Evolutionary conservation across 2,329 filamentous ascomycete genomes (phyloP).

Genomic region (Colletotrichum destructivum): DNA sequence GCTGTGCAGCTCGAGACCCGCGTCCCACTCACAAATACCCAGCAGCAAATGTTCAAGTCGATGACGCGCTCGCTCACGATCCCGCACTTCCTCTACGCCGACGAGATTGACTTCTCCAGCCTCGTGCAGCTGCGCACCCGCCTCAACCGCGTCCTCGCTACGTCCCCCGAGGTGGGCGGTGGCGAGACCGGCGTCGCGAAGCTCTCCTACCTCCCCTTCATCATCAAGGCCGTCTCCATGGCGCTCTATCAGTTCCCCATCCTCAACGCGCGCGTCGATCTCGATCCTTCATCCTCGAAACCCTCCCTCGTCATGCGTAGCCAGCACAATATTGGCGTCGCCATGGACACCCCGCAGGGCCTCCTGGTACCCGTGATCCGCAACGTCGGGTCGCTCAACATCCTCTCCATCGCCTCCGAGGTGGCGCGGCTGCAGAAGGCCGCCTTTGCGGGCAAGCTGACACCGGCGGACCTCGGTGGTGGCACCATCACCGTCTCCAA

Average conservation of each 20-base stretch:
- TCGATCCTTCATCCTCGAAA: conserved; percentile 63
- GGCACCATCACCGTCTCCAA: conserved; percentile 97
- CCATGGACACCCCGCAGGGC: conserved; percentile 92
- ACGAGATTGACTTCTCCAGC: conserved; percentile 86
- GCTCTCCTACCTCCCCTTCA: conserved; percentile 92
- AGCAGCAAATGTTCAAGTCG: conserved; percentile 95
- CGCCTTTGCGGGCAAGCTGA: conserved; percentile 82
- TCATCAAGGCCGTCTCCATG: conserved; percentile 94
- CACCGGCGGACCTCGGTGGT: conserved; percentile 81
- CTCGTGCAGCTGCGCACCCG: conserved; percentile 81
- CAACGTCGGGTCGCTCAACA: conserved; percentile 83
- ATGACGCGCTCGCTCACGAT: conserved; percentile 95
- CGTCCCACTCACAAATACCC: conserved; percentile 81
- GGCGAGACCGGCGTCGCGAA: conserved; percentile 66
- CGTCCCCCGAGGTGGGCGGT: conserved; percentile 62
- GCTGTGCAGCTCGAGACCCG: conserved; percentile 76
- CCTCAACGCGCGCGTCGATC: conserved; percentile 88
- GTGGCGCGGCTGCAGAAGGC: conserved; percentile 80
- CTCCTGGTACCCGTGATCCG: conserved; percentile 93
- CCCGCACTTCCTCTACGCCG: conserved; percentile 95
- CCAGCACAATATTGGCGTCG: conserved; percentile 94
- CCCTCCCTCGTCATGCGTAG: conserved; percentile 84
- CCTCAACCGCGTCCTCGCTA: conserved; percentile 76
- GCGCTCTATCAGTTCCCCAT: conserved; percentile 86
- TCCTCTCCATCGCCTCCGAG: conserved; percentile 84